Base-by-base conservation (phyloP, 345 rosid genomes). In the Lepidium sativum region DNA sequence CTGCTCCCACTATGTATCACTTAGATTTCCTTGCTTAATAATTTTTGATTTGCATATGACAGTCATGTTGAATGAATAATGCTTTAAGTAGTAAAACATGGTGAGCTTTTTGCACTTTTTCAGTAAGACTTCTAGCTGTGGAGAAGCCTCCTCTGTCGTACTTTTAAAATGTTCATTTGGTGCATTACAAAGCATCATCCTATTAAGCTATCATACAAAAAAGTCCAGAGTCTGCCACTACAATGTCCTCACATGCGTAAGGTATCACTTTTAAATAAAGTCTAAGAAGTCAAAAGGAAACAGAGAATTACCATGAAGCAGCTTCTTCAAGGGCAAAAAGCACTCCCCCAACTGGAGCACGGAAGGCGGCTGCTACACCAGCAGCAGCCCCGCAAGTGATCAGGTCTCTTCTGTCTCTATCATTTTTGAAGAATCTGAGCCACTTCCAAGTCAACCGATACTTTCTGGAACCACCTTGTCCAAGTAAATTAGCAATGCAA, bases 341-440 rank as follows among this genome's bases (percentile, higher is more conserved):
- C 14, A 92, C 98, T 23, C 98, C 98, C 4, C 98, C 98, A 47
- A 89, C 98, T 25, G 98, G 98, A 59, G 98, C 97, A 16, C 97
- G 94, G 63, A 89, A 92, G 29, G 98, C 98, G 70, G 95, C 98
- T 9, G 98, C 98, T 2, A 92, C 98, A 65, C 98, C 96, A 74
- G 98, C 96, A 60, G 98, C 98, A 60, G 95, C 90, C 48, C 98
- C 98, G 45, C 98, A 92, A 8, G 98, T 92, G 63, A 92, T 83
- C 61, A 92, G 67, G 78, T 92, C 98, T 53, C 98, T 80, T 45
- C 95, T 77, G 56, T 92, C 96, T 34, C 95, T 69, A 45, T 92
- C 98, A 61, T 92, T 92, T 79, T 92, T 92, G 72, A 92, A 89
- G 80, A 69, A 77, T 70, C 92, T 81, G 39, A 92, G 92, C 96